phyloP scores from a whole-genome alignment of 176 grass and related monocot genomes.

The Luzula sylvatica region DNA sequence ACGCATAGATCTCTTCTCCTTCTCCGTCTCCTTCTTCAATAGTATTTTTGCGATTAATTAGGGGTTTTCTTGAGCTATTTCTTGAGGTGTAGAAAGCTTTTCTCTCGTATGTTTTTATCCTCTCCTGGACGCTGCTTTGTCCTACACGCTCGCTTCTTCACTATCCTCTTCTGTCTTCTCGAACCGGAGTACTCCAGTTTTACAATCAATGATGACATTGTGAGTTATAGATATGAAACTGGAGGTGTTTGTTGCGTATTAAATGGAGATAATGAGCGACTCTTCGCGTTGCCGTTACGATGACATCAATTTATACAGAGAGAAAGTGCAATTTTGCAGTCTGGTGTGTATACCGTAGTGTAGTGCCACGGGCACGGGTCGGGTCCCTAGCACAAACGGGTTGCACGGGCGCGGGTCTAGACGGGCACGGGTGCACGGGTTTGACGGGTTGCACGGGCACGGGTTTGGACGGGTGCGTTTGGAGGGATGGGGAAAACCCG shows the following conservation, averaged over 20 bases:
- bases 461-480: too few species aligned
- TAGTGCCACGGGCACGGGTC: too few species aligned
- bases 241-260: background rate
- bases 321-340: too few species aligned
- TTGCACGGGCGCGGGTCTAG: too few species aligned
- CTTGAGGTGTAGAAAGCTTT: background rate
- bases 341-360: background rate
- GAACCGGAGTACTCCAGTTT: background rate
- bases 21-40: background rate
- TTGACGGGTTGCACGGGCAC: too few species aligned
- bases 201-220: background rate
- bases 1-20: conserved; percentile 1
- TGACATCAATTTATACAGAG: conserved; percentile 20
- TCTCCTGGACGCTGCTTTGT: conserved; percentile 1
- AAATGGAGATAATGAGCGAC: background rate
- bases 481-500: too few species aligned
- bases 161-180: background rate
- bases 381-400: too few species aligned
- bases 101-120: background rate
- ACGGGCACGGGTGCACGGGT: too few species aligned
- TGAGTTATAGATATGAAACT: background rate
- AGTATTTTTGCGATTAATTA: background rate
- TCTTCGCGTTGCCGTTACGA: conserved; percentile 15
- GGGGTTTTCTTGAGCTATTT: conserved; percentile 1
- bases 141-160: background rate